Evolutionary conservation across 306 rosid species (phyloP), one percentile per base, ranked within the genome.

Genomic region (Rosa persica): DNA sequence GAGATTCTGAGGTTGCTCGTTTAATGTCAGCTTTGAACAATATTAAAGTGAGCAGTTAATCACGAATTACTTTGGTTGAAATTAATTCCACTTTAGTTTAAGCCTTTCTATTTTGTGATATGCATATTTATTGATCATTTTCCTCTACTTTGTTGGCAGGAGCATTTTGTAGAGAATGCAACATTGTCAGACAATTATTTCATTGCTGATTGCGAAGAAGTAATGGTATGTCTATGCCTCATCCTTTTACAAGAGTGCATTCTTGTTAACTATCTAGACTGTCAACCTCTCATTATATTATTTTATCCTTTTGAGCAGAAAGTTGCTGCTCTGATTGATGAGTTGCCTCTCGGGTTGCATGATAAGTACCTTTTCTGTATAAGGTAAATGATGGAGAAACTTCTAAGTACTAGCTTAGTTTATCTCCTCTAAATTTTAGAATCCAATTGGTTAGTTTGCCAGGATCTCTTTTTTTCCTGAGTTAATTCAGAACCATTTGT

Each of bases 351-450:
- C 66, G 81, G 90, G 55, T 84, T 94, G 87, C 90, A 79, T 25
- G 97, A 94, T 25, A 94, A 90, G 84, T 95, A 88, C 89, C 93
- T 91, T 78, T 95, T 95, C 77, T 87, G 90, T 73, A 87, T 89
- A 86, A 92, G 98, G 98, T 92, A 84, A 79, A 48, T 71, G 39
- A 81, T 4, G n/a, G 23, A 34, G 27, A 74, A 74, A 60, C 70
- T 58, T 75, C 17, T 43, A 73, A 48, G 43, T 57, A 60, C 20
- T 49, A 16, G 25, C 15, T 5, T 40, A 22, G 25, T 17, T 25
- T 48, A 7, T 15, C 42, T 34, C 23, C 0, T 23, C n/a, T 30
- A 11, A 55, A n/a, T 61, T 67, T 60, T 73, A 70, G 39, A 69
- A 73, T 69, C 58, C 75, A 54, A 76, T 74, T 55, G 62, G 58